phyloP scores from a whole-genome alignment of 345 rosid genomes.

The Lepidium sativum region DNA sequence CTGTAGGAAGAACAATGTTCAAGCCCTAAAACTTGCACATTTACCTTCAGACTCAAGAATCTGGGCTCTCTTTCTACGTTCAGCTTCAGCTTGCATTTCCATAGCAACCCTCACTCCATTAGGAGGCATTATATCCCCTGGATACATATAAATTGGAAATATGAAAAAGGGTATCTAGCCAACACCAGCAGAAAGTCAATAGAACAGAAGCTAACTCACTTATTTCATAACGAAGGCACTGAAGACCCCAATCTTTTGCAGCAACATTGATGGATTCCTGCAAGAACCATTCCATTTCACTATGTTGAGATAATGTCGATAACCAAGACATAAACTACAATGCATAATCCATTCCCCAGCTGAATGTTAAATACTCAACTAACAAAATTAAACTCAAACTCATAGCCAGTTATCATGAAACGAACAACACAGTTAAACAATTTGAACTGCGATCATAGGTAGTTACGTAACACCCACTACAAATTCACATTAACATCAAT shows the following conservation, averaged over 20 bases:
- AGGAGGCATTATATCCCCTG: conserved; percentile 98
- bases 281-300: conserved; percentile 8
- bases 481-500: not conserved
- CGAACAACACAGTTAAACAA: not conserved
- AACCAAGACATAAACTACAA: not conserved
- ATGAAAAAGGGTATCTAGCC: not conserved
- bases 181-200: not conserved
- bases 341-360: not conserved
- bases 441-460: not conserved
- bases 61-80: conserved; percentile 88
- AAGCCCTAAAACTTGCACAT: not conserved
- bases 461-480: not conserved
- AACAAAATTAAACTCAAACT: not conserved
- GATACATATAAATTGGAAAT: conserved; percentile 1
- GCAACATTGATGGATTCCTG: conserved; percentile 93
- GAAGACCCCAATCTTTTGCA: conserved; percentile 86
- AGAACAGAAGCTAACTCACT: conserved; percentile 37
- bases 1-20: not conserved
- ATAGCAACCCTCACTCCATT: conserved; percentile 85
- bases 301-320: not conserved
- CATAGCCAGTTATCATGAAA: not conserved
- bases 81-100: conserved; percentile 99
- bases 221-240: conserved; percentile 94
- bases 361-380: not conserved
- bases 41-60: conserved; percentile 82